These are phyloP conservation scores for Macrotyloma uniflorum DNA, from an alignment of 306 rosid species.

Conservation along the genomic window DNA sequence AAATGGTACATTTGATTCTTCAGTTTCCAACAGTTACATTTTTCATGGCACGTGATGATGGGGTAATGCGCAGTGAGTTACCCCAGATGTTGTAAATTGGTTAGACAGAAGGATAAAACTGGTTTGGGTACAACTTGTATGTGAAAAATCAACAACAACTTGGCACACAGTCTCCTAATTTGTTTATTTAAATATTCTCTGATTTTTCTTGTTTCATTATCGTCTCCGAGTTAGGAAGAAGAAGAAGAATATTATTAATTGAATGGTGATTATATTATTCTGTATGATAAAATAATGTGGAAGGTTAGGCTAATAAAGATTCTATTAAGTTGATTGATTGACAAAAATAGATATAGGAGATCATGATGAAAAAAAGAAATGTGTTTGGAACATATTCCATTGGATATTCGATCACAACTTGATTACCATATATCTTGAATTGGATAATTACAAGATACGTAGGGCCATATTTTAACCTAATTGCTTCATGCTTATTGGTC, in stretches of 20 bases:
- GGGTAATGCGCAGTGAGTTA: neutral
- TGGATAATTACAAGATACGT: neutral
- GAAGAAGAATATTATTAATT: neutral
- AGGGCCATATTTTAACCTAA: constrained; percentile 27
- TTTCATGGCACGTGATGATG: constrained; percentile 20
- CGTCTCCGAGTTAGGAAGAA: neutral
- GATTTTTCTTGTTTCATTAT: neutral
- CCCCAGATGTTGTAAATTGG: neutral
- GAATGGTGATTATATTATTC: neutral
- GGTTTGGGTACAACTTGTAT: neutral
- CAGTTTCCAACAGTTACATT: neutral
- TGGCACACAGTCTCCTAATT: neutral
- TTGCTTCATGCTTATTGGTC: no score
- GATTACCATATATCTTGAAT: neutral
- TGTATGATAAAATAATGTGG: neutral
- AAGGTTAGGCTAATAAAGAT: neutral
- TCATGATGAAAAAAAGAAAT: no score
- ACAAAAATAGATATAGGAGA: neutral
- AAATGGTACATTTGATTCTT: neutral
- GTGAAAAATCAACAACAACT: constrained; percentile 4
- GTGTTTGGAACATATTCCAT: constrained; percentile 25
- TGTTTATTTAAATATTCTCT: neutral
- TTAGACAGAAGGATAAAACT: neutral
- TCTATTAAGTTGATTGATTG: neutral
- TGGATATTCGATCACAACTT: constrained; percentile 29